phyloP scores from a whole-genome alignment of 805 yeast genomes.

The Saccharomyces jurei region DNA sequence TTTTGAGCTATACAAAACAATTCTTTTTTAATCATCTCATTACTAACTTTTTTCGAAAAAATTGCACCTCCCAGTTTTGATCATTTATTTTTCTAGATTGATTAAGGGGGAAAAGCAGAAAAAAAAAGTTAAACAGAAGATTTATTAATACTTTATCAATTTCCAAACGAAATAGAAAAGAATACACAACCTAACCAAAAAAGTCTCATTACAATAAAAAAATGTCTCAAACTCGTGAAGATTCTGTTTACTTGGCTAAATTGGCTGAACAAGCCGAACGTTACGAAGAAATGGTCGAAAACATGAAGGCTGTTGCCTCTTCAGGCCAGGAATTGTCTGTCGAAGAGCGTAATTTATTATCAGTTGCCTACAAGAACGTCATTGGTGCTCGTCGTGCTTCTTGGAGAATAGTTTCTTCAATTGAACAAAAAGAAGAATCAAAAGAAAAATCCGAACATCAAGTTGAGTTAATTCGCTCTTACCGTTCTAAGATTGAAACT shows the following conservation, averaged over 20 bases:
- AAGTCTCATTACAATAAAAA: conserved; percentile 3
- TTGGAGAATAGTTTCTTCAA: conserved; percentile 95
- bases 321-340: conserved; percentile 89
- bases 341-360: conserved; percentile 90
- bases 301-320: conserved; percentile 93
- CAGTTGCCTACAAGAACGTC: conserved; percentile 94
- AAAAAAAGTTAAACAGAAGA: not conserved
- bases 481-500: conserved; percentile 84
- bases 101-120: not conserved
- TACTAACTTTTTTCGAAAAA: not conserved
- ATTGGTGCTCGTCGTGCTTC: conserved; percentile 98
- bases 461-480: conserved; percentile 79
- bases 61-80: not conserved
- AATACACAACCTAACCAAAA: not conserved
- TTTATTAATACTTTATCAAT: not conserved
- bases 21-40: not conserved
- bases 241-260: conserved; percentile 93
- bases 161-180: not conserved
- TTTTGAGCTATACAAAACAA: not conserved
- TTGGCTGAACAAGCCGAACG: conserved; percentile 98
- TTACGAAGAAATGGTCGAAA: conserved; percentile 96
- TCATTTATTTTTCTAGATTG: not conserved
- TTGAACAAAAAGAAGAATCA: conserved; percentile 93
- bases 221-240: conserved; percentile 87
- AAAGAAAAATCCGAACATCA: conserved; percentile 79